These are phyloP conservation scores for Suillus sp. DNA, from an alignment of 768 basidiomycete genomes.

Conservation along the genomic window DNA sequence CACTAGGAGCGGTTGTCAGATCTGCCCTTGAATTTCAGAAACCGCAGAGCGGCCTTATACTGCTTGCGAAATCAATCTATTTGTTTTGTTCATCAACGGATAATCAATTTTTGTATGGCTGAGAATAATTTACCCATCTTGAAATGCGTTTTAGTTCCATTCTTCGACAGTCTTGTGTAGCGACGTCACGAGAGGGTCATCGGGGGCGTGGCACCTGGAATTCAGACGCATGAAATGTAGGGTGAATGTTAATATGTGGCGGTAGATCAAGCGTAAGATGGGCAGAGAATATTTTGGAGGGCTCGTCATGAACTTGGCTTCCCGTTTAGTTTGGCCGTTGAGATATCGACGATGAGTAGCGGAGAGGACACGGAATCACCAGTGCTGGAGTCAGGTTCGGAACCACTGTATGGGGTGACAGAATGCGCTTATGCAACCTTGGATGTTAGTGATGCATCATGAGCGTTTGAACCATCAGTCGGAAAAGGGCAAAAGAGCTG, in stretches of 20 bases:
- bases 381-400: neutral
- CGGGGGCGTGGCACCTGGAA: neutral
- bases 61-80: neutral
- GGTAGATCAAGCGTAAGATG: neutral
- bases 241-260: neutral
- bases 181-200: neutral
- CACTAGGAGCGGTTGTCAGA: neutral
- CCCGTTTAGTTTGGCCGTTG: neutral
- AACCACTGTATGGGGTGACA: neutral
- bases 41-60: neutral
- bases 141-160: neutral
- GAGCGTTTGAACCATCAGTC: neutral
- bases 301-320: neutral
- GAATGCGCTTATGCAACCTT: neutral
- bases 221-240: neutral
- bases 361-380: neutral
- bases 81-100: neutral
- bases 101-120: neutral
- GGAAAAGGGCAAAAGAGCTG: neutral
- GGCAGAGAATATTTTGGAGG: neutral
- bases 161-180: neutral
- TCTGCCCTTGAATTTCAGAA: neutral
- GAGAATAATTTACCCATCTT: neutral
- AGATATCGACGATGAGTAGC: neutral
- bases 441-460: neutral